Evolutionary conservation across 139 green algal species (phyloP).

Genomic region (Coccomyxa sp.): DNA sequence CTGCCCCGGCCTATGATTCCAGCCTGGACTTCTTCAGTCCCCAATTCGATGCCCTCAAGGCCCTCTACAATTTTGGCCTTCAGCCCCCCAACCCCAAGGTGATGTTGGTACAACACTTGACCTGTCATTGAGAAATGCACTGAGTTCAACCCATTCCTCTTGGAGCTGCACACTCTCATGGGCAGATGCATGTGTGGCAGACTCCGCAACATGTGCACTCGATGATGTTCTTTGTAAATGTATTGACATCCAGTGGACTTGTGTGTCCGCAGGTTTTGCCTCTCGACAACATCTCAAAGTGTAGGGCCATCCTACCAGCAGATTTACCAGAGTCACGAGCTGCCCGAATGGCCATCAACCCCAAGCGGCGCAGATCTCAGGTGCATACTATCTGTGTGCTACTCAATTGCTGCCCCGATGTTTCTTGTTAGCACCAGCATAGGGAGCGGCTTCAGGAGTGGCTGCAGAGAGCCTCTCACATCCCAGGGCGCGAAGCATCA

Average conservation of each 20-base stretch:
- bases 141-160: neutral
- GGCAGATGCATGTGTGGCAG: neutral
- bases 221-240: too few species aligned
- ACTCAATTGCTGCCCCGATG: too few species aligned
- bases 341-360: conserved; percentile 12
- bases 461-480: too few species aligned
- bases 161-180: neutral
- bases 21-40: conserved; percentile 43
- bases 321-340: conserved; percentile 27
- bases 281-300: conserved; percentile 59
- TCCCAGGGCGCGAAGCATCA: too few species aligned
- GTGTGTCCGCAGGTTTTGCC: conserved; percentile 14
- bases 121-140: neutral
- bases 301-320: conserved; percentile 44
- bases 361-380: neutral
- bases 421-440: too few species aligned
- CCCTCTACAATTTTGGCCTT: conserved; percentile 35
- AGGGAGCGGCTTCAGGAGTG: too few species aligned
- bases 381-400: neutral
- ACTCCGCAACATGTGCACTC: neutral
- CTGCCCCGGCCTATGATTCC: neutral
- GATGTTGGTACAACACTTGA: neutral
- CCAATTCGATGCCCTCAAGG: conserved; percentile 42
- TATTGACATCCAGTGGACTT: too few species aligned
- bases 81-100: conserved; percentile 38